These are phyloP conservation scores for Firmiana major DNA, from an alignment of 345 rosid genomes.

Conservation along the genomic window DNA sequence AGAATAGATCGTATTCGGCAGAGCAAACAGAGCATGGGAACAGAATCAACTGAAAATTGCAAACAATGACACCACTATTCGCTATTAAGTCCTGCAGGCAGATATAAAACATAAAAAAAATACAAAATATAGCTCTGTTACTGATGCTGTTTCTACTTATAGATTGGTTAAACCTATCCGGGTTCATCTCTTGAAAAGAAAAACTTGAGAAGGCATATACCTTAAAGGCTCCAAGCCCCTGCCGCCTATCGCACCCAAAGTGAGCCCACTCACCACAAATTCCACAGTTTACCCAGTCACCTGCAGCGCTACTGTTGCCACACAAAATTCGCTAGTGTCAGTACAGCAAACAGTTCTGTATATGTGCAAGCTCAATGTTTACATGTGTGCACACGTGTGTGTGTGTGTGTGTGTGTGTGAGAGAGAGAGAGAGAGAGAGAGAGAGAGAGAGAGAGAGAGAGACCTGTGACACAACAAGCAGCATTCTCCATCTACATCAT, in stretches of 20 bases:
- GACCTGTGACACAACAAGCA: constrained; percentile 93
- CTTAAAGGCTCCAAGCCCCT: constrained; percentile 98
- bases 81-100: neutral
- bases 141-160: neutral
- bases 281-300: constrained; percentile 99
- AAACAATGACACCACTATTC: neutral
- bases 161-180: neutral
- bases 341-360: neutral
- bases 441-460: constrained; percentile 10
- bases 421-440: neutral
- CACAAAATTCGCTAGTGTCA: constrained; percentile 16
- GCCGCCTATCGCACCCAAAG: constrained; percentile 97
- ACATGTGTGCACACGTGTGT: neutral
- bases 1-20: neutral
- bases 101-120: neutral
- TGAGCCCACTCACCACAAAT: constrained; percentile 99
- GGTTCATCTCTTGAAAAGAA: neutral
- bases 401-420: no score
- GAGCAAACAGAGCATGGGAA: neutral
- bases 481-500: constrained; percentile 98
- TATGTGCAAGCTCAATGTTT: neutral
- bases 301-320: constrained; percentile 91
- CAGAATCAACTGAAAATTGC: neutral
- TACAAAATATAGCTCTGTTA: neutral
- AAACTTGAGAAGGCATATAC: constrained; percentile 35